phyloP scores from a whole-genome alignment of 352 stramenopile genomes.

The Bremia lactucae region DNA sequence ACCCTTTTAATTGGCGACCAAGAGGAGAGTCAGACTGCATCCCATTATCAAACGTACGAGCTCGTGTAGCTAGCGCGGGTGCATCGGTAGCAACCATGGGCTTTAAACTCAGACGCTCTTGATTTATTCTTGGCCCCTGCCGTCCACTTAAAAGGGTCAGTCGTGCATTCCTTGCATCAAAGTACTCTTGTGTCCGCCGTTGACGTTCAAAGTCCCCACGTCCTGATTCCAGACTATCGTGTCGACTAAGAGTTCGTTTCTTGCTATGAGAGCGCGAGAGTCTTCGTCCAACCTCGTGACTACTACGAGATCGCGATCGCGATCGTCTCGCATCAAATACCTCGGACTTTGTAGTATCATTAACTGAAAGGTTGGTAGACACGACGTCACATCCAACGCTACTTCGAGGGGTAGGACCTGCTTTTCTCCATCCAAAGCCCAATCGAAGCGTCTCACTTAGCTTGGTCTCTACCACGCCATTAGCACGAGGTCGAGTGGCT shows the following conservation, averaged over 20 bases:
- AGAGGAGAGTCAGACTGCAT: constrained; percentile 7
- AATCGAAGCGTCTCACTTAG: constrained; percentile 31
- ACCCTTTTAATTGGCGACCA: not conserved
- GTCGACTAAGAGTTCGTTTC: not conserved
- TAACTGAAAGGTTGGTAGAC: constrained; percentile 15
- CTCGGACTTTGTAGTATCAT: constrained; percentile 8
- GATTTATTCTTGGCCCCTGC: too few species aligned
- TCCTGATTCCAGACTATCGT: constrained; percentile 7
- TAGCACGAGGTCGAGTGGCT: constrained; percentile 6
- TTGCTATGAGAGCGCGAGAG: constrained; percentile 2
- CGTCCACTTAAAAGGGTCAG: constrained; percentile 12
- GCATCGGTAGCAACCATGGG: too few species aligned
- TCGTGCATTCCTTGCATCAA: constrained; percentile 19
- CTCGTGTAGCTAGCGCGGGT: constrained; percentile 3
- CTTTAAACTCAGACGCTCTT: constrained; percentile 7
- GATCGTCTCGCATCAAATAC: constrained; percentile 20
- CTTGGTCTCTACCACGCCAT: constrained; percentile 14
- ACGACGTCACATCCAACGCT: constrained; percentile 1
- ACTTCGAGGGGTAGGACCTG: too few species aligned
- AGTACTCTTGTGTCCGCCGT: constrained; percentile 20
- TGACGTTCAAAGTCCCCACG: constrained; percentile 7
- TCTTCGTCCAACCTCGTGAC: constrained; percentile 6
- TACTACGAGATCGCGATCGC: constrained; percentile 7
- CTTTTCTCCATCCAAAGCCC: constrained; percentile 28
- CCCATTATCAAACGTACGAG: constrained; percentile 4